Base-by-base conservation (phyloP, 768 basidiomycete genomes). In the Leucocoprinus leucothites region DNA sequence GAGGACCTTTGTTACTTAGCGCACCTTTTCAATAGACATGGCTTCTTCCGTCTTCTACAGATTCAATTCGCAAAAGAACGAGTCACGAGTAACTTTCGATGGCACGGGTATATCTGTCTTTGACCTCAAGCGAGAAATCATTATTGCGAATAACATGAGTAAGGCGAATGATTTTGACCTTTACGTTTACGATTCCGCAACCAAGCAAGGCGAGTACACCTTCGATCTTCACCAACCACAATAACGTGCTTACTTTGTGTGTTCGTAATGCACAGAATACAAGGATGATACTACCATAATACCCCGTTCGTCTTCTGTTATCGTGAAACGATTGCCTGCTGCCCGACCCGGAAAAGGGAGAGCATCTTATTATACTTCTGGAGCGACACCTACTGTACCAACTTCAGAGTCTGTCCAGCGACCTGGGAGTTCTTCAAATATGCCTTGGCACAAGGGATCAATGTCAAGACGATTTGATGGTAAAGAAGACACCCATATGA, bases 61-160 rank as follows among this genome's bases (percentile, higher is more conserved):
- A 75, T 99, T 97, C 87, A 91, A 86, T 71, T 94, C 94, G 62
- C 88, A 92, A 70, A 91, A 82, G 76, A 87, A 91, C 76, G 96
- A 98, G 73, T 94, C 94, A 56, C 80, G 94, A 68, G 86, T 99
- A 71, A 87, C 92, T 51, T 98, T 99, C 78, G 96, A 99, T 69
- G 97, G 97, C 66, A 98, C 96, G 62, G 93, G 94, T 60, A 98
- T 99, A 67, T 94, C 94, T 66, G 94, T 98, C 63, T 98, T 98
- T 79, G 97, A 99, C 74, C 79, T 99, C 72, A 99, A 99, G 77
- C 91, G 88, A 79, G 97, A 98, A 74, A 92, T 99, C 68, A 96
- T 99, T 65, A 76, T 96, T 65, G 90, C 90, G 68, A 98, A 98
- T 69, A 94, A 89, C 69, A 85, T 99, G 74, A 89, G 88, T 76